Evolutionary conservation across 1,139 yeast species (phyloP).

Genomic region (Hyphopichia wangnamkhiaoensis): DNA sequence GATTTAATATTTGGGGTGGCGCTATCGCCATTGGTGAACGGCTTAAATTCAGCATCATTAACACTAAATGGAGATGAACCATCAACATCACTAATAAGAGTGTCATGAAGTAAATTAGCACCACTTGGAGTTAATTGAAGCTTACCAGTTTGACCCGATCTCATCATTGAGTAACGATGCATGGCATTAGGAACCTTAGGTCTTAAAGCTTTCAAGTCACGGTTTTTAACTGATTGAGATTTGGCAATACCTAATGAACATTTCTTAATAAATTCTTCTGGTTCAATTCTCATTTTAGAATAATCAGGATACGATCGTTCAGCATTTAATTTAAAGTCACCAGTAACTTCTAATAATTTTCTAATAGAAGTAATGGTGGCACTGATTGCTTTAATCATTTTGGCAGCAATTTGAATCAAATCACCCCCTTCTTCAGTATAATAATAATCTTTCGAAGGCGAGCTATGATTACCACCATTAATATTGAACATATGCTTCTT

Average conservation of each 20-base stretch:
- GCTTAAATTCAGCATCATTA: conserved; percentile 38
- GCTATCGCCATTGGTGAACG: conserved; percentile 23
- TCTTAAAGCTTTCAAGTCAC: conserved; percentile 20
- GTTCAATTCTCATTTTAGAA: conserved; percentile 54
- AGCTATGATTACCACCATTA: conserved; percentile 6
- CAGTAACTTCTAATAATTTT: conserved; percentile 51
- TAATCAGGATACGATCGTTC: conserved; percentile 78
- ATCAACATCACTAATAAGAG: conserved; percentile 43
- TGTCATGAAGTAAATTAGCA: conserved; percentile 51
- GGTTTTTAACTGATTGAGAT: conserved; percentile 34
- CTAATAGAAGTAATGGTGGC: conserved; percentile 47
- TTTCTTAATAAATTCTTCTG: conserved; percentile 58
- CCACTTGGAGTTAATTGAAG: conserved; percentile 61
- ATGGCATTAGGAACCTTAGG: conserved; percentile 16
- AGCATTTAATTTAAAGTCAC: conserved; percentile 69
- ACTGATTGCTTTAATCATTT: conserved; percentile 61
- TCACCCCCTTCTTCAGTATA: conserved; percentile 70
- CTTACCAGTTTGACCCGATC: conserved; percentile 57
- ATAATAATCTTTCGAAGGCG: conserved; percentile 36
- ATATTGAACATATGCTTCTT: conserved; percentile 12
- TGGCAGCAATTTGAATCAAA: conserved; percentile 60
- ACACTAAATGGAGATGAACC: conserved; percentile 46
- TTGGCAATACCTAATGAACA: conserved; percentile 65
- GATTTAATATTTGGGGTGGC: conserved; percentile 8
- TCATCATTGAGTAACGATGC: conserved; percentile 59